A percentile compares a stretch with the other conserved stretches of the same genome.
Evolutionary conservation across 1,284 basidiomycete genomes (phyloP).

Genomic region (Ceraceosorus guamensis): DNA sequence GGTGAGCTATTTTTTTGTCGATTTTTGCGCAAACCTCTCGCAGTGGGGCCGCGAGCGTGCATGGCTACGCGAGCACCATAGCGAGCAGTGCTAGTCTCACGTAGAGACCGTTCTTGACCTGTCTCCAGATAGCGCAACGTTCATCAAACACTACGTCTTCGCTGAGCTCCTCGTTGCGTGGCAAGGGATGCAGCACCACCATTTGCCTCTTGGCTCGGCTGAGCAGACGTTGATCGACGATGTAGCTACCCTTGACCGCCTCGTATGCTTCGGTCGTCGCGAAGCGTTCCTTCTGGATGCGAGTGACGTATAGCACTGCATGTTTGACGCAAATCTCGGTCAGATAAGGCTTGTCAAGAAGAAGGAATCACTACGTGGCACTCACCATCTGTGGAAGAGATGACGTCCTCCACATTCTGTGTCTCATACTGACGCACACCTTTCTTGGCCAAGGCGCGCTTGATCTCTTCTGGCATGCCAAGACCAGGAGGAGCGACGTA

Average conservation of each 20-base stretch:
- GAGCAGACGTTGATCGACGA: slow-evolving; percentile 86
- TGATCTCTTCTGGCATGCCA: slow-evolving; percentile 81
- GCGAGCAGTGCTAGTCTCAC: slow-evolving; percentile 43
- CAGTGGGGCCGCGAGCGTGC: too few relatives aligned
- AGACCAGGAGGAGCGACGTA: slow-evolving; percentile 88
- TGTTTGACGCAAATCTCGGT: slow-evolving; percentile 53
- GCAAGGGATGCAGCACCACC: slow-evolving; percentile 98
- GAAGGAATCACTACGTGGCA: too few relatives aligned
- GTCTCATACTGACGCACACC: slow-evolving; percentile 66
- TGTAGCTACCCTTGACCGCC: slow-evolving; percentile 83
- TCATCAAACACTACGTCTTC: slow-evolving; percentile 97
- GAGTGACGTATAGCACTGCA: slow-evolving; percentile 95
- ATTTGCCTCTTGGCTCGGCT: slow-evolving; percentile 84
- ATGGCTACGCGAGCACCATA: slow-evolving; percentile 27
- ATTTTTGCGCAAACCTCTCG: too few relatives aligned
- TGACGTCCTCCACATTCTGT: slow-evolving; percentile 78
- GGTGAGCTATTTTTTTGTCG: too few relatives aligned
- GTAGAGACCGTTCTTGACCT: slow-evolving; percentile 96
- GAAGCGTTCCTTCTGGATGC: slow-evolving; percentile 94
- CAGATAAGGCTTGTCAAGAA: too few relatives aligned
- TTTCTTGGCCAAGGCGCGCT: slow-evolving; percentile 57
- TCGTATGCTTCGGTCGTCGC: slow-evolving; percentile 73
- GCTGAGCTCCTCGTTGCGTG: slow-evolving; percentile 91
- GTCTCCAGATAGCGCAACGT: slow-evolving; percentile 89
- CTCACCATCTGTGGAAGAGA: slow-evolving; percentile 52